Evolutionary conservation across 495 filamentous ascomycete species (phyloP), one percentile per base, ranked within the genome.

Genomic region (Aspergillus incahuasiensis): DNA sequence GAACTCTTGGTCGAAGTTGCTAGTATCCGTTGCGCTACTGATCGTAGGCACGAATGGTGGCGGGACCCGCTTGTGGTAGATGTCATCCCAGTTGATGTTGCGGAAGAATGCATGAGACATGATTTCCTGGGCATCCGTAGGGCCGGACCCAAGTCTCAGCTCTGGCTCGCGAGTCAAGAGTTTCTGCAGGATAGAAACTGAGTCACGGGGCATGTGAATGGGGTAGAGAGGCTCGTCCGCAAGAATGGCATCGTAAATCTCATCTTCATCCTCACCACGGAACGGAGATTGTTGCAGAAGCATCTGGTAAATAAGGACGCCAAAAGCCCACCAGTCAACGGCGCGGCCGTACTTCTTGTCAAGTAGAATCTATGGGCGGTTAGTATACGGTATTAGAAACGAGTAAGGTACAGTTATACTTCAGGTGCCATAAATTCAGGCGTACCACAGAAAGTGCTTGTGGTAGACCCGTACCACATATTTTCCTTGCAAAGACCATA

Each of bases 281-380:
- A 99, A 99, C 3, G 94, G 94, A 21, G 92, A 97, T 67, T 99
- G 94, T 65, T 99, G 94, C 39, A 99, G 84, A 41, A 99, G 86
- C 94, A 99, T 99, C 76, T 99, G 94, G 72, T 99, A 99, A 59
- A 99, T 99, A 56, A 99, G 78, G 32, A 99, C 94, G 64, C 94
- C 94, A 70, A 99, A 99, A n/a, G 94, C 94, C 94, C 94, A 99
- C 94, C 94, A 99, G 70, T 99, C 94, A 54, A 99, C 94, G n/a
- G 94, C 92, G 48, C 94, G 86, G 38, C 92, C 94, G 68, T 97
- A 99, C 68, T 95, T 96, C 79, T 97, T 97, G 71, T 99, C 94
- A 54, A 99, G 81, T 9, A 99, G 75, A 73, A 99, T 99, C 89
- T 96, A 47, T 22, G n/a, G 8, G 48, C 6, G 19, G 46, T 69